phyloP scores from a whole-genome alignment of 169 alveolate genomes.

The Plasmodium malariae region DNA sequence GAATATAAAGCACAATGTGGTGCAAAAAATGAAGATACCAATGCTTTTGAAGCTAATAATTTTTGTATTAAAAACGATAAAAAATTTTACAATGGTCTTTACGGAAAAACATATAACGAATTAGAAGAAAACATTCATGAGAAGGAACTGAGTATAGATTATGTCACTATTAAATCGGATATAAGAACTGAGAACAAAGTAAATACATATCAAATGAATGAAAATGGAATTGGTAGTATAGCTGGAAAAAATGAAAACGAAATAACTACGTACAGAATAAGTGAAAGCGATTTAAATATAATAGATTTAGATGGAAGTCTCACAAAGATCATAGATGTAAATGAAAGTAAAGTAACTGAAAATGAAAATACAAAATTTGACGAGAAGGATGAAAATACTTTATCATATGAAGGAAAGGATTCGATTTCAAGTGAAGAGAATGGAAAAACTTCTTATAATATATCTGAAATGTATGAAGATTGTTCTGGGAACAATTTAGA shows the following conservation, averaged over 20 bases:
- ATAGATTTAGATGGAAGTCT: not conserved
- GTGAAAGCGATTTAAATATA: not conserved
- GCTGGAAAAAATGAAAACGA: not conserved
- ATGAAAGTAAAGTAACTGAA: not conserved
- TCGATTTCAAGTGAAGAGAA: slow-evolving; percentile 17
- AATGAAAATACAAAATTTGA: not conserved
- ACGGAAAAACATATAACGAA: not conserved
- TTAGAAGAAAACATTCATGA: not conserved
- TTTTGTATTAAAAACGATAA: not conserved
- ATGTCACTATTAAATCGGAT: slow-evolving; percentile 4
- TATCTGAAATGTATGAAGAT: slow-evolving; percentile 23
- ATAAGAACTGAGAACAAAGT: not conserved
- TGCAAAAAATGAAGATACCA: not conserved
- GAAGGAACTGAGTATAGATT: not conserved
- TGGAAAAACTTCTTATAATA: slow-evolving; percentile 3
- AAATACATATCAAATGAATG: not conserved
- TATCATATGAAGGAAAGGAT: not conserved
- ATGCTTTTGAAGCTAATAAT: not conserved
- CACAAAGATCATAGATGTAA: not conserved
- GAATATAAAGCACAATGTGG: no score
- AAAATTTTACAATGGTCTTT: not conserved
- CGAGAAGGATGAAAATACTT: not conserved
- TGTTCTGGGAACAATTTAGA: slow-evolving; percentile 44
- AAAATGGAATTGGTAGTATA: not conserved
- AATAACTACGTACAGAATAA: not conserved